Percentiles rank a stretch among this genome's conserved stretches.
phyloP scores from a whole-genome alignment of 345 rosid species.

The Ceriops tagal region DNA sequence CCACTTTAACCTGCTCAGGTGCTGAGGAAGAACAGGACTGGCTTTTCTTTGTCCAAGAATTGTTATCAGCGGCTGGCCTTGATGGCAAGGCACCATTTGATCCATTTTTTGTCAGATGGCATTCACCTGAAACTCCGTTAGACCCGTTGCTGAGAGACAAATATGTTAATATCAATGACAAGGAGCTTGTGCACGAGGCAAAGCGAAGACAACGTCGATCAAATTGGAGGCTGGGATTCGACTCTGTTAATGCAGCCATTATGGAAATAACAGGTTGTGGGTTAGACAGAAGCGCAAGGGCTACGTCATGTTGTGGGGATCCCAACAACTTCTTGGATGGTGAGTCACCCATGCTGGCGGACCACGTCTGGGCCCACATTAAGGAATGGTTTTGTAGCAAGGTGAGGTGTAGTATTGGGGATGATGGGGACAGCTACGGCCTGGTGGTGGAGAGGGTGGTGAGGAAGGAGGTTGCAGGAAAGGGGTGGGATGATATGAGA shows the following conservation, averaged over 20 bases:
- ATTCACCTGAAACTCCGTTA: constrained; percentile 70
- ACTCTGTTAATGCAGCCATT: constrained; percentile 66
- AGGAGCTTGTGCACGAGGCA: constrained; percentile 61
- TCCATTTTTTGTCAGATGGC: constrained; percentile 48
- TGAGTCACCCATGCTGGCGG: constrained; percentile 36
- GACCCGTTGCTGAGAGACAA: constrained; percentile 68
- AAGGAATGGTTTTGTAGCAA: constrained; percentile 54
- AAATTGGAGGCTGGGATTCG: constrained; percentile 60
- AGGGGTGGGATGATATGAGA: constrained; percentile 57
- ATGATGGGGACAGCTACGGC: constrained; percentile 55
- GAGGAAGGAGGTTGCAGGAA: constrained; percentile 69
- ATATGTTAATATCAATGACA: constrained; percentile 38
- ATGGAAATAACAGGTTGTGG: constrained; percentile 39
- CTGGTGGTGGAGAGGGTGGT: constrained; percentile 59
- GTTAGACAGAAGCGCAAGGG: constrained; percentile 26
- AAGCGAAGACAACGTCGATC: constrained; percentile 63
- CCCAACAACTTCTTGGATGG: constrained; percentile 18
- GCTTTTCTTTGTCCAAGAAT: constrained; percentile 48
- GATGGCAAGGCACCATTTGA: constrained; percentile 34
- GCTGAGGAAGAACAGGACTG: constrained; percentile 55
- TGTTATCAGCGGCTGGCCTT: constrained; percentile 55
- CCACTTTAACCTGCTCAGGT: constrained; percentile 26
- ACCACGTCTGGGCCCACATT: constrained; percentile 61
- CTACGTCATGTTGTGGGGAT: constrained; percentile 17
- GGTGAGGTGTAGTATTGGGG: constrained; percentile 27